Evolutionary conservation across 2,329 filamentous ascomycete species (phyloP).

Genomic region (Alternaria dauci): DNA sequence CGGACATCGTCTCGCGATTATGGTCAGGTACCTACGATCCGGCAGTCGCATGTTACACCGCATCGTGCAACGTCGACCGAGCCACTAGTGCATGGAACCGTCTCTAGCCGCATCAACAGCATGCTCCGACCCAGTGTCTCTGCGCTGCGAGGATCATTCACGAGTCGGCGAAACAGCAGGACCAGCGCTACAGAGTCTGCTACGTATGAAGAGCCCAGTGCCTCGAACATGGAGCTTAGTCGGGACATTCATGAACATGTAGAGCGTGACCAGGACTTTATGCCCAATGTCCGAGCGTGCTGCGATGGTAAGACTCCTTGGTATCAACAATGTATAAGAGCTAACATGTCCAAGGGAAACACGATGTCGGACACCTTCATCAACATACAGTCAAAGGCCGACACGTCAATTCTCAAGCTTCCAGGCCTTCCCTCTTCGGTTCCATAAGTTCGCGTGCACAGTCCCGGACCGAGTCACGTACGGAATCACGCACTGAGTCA

Average conservation of each 20-base stretch:
- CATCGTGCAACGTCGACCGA: constrained; percentile 45
- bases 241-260: constrained; percentile 79
- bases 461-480: constrained; percentile 36
- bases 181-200: constrained; percentile 44
- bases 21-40: constrained; percentile 55
- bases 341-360: constrained; percentile 52
- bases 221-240: constrained; percentile 78
- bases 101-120: constrained; percentile 56
- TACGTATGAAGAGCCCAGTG: constrained; percentile 65
- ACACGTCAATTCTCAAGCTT: constrained; percentile 35
- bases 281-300: constrained; percentile 96
- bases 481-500: constrained; percentile 31
- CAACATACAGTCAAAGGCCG: constrained; percentile 43
- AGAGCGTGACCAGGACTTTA: constrained; percentile 76
- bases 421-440: constrained; percentile 41
- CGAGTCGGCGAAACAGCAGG: constrained; percentile 55
- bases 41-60: constrained; percentile 52
- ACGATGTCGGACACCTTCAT: constrained; percentile 60
- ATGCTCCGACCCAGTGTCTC: constrained; percentile 55
- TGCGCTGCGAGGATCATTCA: constrained; percentile 59
- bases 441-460: constrained; percentile 48
- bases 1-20: constrained; percentile 50
- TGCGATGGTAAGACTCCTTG: constrained; percentile 80
- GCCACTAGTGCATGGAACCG: constrained; percentile 50
- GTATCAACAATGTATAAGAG: constrained; percentile 11